Percentiles rank a stretch among this genome's conserved stretches.
Evolutionary conservation across 2,329 filamentous ascomycete genomes (phyloP).

Genomic region (Aureobasidium sp.): DNA sequence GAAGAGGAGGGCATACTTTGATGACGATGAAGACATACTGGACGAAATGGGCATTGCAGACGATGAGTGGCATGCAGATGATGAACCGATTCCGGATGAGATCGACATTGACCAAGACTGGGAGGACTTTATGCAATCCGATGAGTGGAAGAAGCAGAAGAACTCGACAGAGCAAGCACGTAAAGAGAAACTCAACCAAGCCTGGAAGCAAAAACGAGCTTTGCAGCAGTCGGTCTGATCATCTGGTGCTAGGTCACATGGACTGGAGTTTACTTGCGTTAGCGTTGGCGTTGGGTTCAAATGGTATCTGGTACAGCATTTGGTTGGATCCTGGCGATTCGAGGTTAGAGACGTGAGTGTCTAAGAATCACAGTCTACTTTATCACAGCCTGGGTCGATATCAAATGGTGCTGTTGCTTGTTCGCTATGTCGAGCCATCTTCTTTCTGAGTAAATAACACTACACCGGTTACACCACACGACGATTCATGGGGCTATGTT

Average conservation of each 20-base stretch:
- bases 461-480: too few relatives aligned
- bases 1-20: background rate
- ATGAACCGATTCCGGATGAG: background rate
- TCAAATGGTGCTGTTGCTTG: too few relatives aligned
- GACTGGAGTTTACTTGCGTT: background rate
- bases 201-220: background rate
- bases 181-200: background rate
- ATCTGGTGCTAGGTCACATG: background rate
- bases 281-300: background rate
- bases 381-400: too few relatives aligned
- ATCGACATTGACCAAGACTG: conserved; percentile 8
- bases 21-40: conserved; percentile 7
- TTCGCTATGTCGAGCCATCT: too few relatives aligned
- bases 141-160: conserved; percentile 3
- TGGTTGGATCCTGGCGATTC: too few relatives aligned
- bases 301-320: background rate
- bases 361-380: too few relatives aligned
- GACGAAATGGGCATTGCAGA: conserved; percentile 5
- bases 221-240: background rate
- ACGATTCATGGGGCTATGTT: too few relatives aligned
- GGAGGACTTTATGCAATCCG: conserved; percentile 2
- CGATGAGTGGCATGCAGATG: conserved; percentile 6
- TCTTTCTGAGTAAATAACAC: too few relatives aligned
- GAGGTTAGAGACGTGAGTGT: too few relatives aligned
- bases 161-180: background rate